A percentile compares a stretch with the other conserved stretches of the same genome.
Evolutionary conservation across 768 basidiomycete genomes (phyloP).

Genomic region (Amanita jacksonii): DNA sequence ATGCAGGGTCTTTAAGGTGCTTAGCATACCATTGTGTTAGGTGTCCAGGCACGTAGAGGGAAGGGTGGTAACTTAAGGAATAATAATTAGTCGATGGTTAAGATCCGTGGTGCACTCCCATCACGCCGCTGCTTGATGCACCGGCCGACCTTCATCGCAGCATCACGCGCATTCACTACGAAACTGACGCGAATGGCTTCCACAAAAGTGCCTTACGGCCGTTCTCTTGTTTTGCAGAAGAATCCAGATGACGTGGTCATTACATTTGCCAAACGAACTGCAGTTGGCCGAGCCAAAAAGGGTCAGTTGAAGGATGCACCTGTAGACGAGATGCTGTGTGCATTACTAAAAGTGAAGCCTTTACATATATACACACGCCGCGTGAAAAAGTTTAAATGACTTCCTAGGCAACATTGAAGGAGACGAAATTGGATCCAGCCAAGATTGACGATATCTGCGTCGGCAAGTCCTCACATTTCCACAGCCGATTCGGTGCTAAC

Average conservation of each 20-base stretch:
- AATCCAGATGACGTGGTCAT: slow-evolving; percentile 82
- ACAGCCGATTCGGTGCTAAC: background rate
- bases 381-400: slow-evolving; percentile 1
- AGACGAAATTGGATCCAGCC: slow-evolving; percentile 57
- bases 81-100: too few species aligned
- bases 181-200: slow-evolving; percentile 28
- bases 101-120: too few species aligned
- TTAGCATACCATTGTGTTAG: too few species aligned
- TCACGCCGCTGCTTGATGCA: too few species aligned
- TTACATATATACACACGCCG: background rate
- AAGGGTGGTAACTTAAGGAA: too few species aligned
- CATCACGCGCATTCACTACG: slow-evolving; percentile 14
- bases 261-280: slow-evolving; percentile 83
- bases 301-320: slow-evolving; percentile 85
- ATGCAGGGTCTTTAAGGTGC: too few species aligned
- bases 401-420: slow-evolving; percentile 52
- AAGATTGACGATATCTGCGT: slow-evolving; percentile 81
- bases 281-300: slow-evolving; percentile 82
- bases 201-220: slow-evolving; percentile 33
- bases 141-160: background rate
- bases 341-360: slow-evolving; percentile 64
- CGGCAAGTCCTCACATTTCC: slow-evolving; percentile 37
- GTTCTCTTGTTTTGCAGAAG: slow-evolving; percentile 51
- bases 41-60: too few species aligned
- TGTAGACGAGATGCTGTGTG: slow-evolving; percentile 79